Evolutionary conservation across 495 filamentous ascomycete genomes (phyloP), one percentile per base, ranked within the genome.

Genomic region (Xylaria castorea): DNA sequence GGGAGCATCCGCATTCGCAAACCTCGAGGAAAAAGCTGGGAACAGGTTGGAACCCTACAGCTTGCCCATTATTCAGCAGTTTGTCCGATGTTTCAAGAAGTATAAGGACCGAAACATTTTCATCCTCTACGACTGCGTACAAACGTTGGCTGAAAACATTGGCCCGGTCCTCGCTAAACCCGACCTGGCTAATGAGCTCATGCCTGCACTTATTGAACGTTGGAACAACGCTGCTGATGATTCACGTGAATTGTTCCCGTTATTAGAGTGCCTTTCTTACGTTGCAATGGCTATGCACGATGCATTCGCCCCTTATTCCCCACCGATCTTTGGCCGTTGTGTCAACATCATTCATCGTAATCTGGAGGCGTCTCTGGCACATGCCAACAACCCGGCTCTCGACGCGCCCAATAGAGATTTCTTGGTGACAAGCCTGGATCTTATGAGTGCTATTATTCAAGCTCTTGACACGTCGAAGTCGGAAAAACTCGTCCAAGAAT

Each of bases 91-190:
- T 80, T 98, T 99, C 83, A 86, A 82, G 34, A 93, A 91, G 80
- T 99, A 98, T 88, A 98, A 99, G 85, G 95, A 98, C 80, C 90
- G 93, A 64, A 99, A 99, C 85, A 97, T 97, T 90, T 98, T 95
- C 84, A 94, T 98, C 70, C 90, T 99, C 46, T 99, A 99, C 82
- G 97, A 98, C 83, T 99, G 96, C 82, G 93, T 99, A 61, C 96
- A 99, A 82, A 98, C 97, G 0, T 85, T 99, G 50, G 96, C 96
- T 18, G 97, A 99, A 78, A 91, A 94, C 80, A 92, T 98, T 61
- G 92, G 93, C 63, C 89, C 89, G 22, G 89, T 92, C 55, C 84
- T 99, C 57, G 90, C 93, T 12, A 87, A 90, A 75, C 92, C 93
- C 5, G 89, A 94, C 67, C 87, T 97, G 6, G 90, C 95, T 51